Conservation (phyloP, 306 rosid genomes). For the Astragalus membranaceus region DNA sequence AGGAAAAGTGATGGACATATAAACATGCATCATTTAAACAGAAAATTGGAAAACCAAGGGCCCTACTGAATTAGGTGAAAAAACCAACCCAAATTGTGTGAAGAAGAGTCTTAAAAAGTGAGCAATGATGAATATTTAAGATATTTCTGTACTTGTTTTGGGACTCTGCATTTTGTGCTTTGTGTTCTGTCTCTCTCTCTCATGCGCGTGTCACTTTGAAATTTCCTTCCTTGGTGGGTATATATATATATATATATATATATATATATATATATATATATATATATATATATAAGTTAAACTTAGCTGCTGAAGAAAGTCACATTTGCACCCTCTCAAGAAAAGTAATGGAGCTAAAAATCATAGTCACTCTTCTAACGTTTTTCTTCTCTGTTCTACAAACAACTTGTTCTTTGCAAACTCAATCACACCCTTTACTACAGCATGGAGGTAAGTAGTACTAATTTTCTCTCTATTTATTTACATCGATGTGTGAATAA, state of each 20-base stretch:
- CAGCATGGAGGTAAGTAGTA: conserved; percentile 30
- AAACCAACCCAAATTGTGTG: conserved; percentile 47
- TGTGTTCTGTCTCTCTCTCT: conserved; percentile 29
- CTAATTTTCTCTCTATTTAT: not conserved
- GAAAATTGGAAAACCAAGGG: conserved; percentile 25
- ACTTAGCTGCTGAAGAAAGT: conserved; percentile 17
- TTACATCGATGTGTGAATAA: not conserved
- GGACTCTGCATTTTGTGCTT: conserved; percentile 59
- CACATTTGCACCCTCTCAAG: conserved; percentile 6
- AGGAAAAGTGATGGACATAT: no score
- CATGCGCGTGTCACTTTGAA: not conserved
- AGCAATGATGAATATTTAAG: conserved; percentile 20
- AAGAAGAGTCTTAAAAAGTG: conserved; percentile 30
- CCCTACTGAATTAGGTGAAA: conserved; percentile 41
- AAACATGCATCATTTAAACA: conserved; percentile 1
- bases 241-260: no score
- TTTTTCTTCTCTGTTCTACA: conserved; percentile 30
- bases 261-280: no score
- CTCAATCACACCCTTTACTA: conserved; percentile 24
- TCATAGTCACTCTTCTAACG: conserved; percentile 21
- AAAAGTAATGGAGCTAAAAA: conserved; percentile 27
- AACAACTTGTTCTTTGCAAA: conserved; percentile 36
- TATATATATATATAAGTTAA: no score
- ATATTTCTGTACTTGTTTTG: conserved; percentile 36
- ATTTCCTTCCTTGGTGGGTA: conserved; percentile 17